Evolutionary conservation across 2,329 filamentous ascomycete genomes (phyloP).

Genomic region (Waltergamsia citrina): DNA sequence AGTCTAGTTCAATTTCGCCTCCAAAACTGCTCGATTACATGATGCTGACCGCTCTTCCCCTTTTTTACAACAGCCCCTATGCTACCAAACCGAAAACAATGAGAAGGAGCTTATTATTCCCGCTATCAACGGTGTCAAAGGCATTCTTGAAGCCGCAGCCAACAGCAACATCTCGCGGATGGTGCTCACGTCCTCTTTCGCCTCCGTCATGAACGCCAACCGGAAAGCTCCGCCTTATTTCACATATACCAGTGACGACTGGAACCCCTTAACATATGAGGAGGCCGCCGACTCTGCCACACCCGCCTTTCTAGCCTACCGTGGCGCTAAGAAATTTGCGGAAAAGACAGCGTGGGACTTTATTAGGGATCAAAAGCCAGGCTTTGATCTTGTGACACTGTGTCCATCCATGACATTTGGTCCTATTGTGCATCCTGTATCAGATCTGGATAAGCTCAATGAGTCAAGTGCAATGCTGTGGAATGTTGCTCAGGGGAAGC

Average conservation of each 20-base stretch:
- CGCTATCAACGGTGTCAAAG: slow-evolving; percentile 33
- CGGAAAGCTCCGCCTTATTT: slow-evolving; percentile 39
- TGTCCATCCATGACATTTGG: slow-evolving; percentile 37
- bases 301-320: slow-evolving; percentile 28
- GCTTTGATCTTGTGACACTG: slow-evolving; percentile 30
- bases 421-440: slow-evolving; percentile 27
- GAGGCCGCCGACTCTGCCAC: slow-evolving; percentile 29
- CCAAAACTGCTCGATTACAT: not conserved
- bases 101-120: slow-evolving; percentile 34
- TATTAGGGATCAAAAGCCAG: slow-evolving; percentile 20
- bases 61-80: slow-evolving; percentile 31
- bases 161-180: slow-evolving; percentile 15
- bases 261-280: slow-evolving; percentile 45
- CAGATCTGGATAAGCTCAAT: slow-evolving; percentile 23
- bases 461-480: slow-evolving; percentile 31
- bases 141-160: slow-evolving; percentile 25
- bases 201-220: slow-evolving; percentile 47
- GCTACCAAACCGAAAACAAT: slow-evolving; percentile 31
- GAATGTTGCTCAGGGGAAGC: slow-evolving; percentile 25
- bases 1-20: slow-evolving; percentile 8
- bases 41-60: no score
- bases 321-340: slow-evolving; percentile 23
- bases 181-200: slow-evolving; percentile 59
- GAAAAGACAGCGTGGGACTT: slow-evolving; percentile 23
- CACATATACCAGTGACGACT: slow-evolving; percentile 43